phyloP scores from a whole-genome alignment of 257 asterid species.

The Plantago ovata region DNA sequence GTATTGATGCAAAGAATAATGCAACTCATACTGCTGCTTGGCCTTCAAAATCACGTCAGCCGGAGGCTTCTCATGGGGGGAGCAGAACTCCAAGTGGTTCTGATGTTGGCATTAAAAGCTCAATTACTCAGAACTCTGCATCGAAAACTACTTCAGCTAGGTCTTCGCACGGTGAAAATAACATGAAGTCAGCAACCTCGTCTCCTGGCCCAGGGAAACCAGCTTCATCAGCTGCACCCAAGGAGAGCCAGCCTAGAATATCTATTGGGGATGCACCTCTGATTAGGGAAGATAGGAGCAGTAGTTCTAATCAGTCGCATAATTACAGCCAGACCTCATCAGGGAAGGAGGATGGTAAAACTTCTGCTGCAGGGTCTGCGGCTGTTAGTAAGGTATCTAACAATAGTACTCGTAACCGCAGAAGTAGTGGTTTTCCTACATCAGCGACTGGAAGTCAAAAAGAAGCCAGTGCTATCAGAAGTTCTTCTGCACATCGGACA shows the following conservation, averaged over 20 bases:
- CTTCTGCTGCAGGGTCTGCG: slow-evolving; percentile 41
- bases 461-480: slow-evolving; percentile 47
- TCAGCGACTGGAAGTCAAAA: slow-evolving; percentile 48
- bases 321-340: slow-evolving; percentile 48
- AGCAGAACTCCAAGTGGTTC: slow-evolving; percentile 47
- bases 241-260: slow-evolving; percentile 50
- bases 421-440: slow-evolving; percentile 38
- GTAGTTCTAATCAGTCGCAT: slow-evolving; percentile 76
- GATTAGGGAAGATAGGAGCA: slow-evolving; percentile 67
- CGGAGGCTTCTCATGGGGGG: slow-evolving; percentile 60
- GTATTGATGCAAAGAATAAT: slow-evolving; percentile 56
- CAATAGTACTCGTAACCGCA: slow-evolving; percentile 46
- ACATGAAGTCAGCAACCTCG: slow-evolving; percentile 52
- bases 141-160: slow-evolving; percentile 45
- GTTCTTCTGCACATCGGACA: slow-evolving; percentile 37
- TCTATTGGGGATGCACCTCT: slow-evolving; percentile 40
- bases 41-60: slow-evolving; percentile 71
- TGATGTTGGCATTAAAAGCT: slow-evolving; percentile 56
- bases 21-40: slow-evolving; percentile 44
- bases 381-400: slow-evolving; percentile 47
- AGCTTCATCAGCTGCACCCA: slow-evolving; percentile 45
- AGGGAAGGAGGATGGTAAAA: slow-evolving; percentile 60
- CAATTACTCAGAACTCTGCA: slow-evolving; percentile 48
- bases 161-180: slow-evolving; percentile 60
- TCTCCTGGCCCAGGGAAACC: slow-evolving; percentile 59